These are phyloP conservation scores for Cenchrus americanus DNA, from an alignment of 176 grass and related monocot species.

Conservation along the genomic window DNA sequence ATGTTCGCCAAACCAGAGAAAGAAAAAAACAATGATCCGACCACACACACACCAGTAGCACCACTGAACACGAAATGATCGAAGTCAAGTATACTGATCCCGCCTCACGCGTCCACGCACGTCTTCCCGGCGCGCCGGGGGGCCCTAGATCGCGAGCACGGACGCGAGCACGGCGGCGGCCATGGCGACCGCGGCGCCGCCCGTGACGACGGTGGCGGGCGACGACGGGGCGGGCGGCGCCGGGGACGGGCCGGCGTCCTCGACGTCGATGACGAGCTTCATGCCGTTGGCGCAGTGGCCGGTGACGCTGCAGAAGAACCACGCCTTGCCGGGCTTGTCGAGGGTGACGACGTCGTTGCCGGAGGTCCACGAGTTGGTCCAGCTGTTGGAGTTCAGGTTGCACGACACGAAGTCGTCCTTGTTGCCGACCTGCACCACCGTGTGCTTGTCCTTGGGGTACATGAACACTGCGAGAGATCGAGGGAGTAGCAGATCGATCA, in stretches of 20 bases:
- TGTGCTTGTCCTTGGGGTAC: background rate
- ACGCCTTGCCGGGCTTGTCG: background rate
- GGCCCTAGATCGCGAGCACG: background rate
- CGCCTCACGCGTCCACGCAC: too few species aligned
- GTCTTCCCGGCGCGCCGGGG: too few species aligned
- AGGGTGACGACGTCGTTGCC: background rate
- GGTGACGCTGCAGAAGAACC: constrained; percentile 9
- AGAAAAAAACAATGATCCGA: too few species aligned
- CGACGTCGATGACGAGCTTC: constrained; percentile 22
- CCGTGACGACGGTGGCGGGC: background rate
- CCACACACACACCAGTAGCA: too few species aligned
- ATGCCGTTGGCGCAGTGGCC: background rate
- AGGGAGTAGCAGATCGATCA: background rate
- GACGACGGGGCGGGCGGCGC: background rate
- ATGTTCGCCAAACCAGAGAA: background rate
- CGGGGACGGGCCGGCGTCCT: background rate
- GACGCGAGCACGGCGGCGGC: background rate
- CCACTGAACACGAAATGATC: background rate
- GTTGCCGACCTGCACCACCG: background rate
- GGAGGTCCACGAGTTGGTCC: background rate
- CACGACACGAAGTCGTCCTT: constrained; percentile 8
- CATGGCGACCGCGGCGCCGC: background rate
- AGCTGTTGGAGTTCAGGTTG: background rate
- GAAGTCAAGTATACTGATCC: background rate
- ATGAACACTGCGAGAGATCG: background rate